Percentiles rank a stretch among this genome's conserved stretches.
phyloP scores from a whole-genome alignment of 805 yeast genomes.

The Saccharomycopsis sp. region DNA sequence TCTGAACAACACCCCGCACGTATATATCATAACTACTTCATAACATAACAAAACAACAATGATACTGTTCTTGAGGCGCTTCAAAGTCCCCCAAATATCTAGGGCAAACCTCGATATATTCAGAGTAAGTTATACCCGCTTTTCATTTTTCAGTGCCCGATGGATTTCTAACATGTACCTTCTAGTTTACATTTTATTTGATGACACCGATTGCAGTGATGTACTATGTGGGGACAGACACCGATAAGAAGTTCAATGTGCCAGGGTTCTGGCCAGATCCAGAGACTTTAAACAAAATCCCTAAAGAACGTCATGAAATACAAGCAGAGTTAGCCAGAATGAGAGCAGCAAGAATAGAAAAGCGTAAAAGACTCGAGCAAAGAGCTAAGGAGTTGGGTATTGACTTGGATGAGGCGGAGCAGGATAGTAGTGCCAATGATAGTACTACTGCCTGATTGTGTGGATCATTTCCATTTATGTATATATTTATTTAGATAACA shows the following conservation, averaged over 20 bases:
- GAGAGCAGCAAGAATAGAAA: slow-evolving; percentile 66
- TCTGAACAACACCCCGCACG: not conserved
- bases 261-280: slow-evolving; percentile 99
- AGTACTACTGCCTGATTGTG: not conserved
- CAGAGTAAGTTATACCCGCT: slow-evolving; percentile 14
- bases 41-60: too few relatives aligned
- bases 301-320: slow-evolving; percentile 88
- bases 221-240: slow-evolving; percentile 88
- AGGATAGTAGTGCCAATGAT: not conserved
- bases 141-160: not conserved
- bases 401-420: slow-evolving; percentile 1
- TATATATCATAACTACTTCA: not conserved
- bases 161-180: slow-evolving; percentile 14
- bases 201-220: slow-evolving; percentile 84
- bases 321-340: slow-evolving; percentile 87
- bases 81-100: slow-evolving; percentile 5
- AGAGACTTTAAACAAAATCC: slow-evolving; percentile 80
- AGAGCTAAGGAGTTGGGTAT: slow-evolving; percentile 45
- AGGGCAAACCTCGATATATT: slow-evolving; percentile 20
- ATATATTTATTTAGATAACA: not conserved
- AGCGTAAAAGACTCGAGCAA: slow-evolving; percentile 66
- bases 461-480: not conserved
- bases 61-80: not conserved
- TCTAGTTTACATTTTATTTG: slow-evolving; percentile 72
- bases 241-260: slow-evolving; percentile 80